These are phyloP conservation scores for Iberis pinnata DNA, from an alignment of 345 rosid genomes.

Conservation along the genomic window DNA sequence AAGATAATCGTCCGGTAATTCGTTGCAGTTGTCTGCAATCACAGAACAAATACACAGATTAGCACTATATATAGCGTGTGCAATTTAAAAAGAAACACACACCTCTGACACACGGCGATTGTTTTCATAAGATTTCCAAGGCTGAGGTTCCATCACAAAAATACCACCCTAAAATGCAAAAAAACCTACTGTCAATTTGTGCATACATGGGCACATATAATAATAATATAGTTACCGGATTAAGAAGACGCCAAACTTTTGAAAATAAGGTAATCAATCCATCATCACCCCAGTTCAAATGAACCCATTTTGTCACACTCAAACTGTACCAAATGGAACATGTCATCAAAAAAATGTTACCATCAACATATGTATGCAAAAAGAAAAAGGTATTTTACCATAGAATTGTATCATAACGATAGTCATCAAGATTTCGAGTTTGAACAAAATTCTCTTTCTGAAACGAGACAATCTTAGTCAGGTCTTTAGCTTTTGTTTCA, in stretches of 20 bases:
- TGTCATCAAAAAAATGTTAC: neutral
- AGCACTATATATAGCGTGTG: neutral
- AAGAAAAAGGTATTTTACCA: conserved; percentile 45
- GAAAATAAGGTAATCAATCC: conserved; percentile 70
- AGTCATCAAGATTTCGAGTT: conserved; percentile 31
- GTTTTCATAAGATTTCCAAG: conserved; percentile 86
- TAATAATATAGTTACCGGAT: conserved; percentile 38
- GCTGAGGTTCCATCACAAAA: conserved; percentile 89
- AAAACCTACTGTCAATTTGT: conserved; percentile 9
- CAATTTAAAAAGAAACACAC: conserved; percentile 1
- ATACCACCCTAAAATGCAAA: conserved; percentile 69
- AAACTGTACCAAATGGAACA: conserved; percentile 44
- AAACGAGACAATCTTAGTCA: conserved; percentile 59
- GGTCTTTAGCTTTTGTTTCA: conserved; percentile 35
- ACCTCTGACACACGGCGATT: conserved; percentile 82
- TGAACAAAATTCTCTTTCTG: conserved; percentile 66
- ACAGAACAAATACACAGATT: conserved; percentile 18
- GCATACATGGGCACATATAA: neutral
- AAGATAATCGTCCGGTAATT: conserved; percentile 44
- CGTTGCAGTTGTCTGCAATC: conserved; percentile 58
- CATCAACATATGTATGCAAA: neutral
- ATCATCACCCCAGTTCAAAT: conserved; percentile 94
- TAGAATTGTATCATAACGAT: conserved; percentile 67
- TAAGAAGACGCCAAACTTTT: conserved; percentile 72
- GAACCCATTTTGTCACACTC: conserved; percentile 97